phyloP scores from a whole-genome alignment of 2,329 filamentous ascomycete genomes.

The Xylariaceae sp. region DNA sequence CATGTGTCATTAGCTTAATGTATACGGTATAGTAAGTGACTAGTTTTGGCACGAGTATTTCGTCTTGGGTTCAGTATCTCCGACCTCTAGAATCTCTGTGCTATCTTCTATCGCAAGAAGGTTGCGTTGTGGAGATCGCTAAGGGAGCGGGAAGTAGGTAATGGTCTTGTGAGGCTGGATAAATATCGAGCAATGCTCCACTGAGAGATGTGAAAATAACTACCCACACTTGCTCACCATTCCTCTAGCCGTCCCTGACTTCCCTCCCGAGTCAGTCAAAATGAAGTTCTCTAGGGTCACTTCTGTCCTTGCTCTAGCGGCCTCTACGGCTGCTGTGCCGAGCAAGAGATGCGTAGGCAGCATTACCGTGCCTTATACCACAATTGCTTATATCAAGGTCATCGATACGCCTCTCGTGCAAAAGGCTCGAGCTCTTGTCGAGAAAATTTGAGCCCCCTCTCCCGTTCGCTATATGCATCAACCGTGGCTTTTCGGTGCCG shows the following conservation, averaged over 20 bases:
- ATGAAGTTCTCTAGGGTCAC: slow-evolving; percentile 13
- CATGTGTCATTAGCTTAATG: too few species aligned
- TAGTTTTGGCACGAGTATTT: too few species aligned
- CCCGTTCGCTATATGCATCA: slow-evolving; percentile 27
- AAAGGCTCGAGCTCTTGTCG: slow-evolving; percentile 17
- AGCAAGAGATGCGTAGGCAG: slow-evolving; percentile 13
- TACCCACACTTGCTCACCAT: background rate
- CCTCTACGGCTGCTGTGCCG: background rate
- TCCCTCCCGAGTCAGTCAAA: background rate
- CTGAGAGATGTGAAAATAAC: background rate
- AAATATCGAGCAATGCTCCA: background rate
- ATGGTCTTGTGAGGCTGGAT: background rate
- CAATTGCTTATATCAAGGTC: slow-evolving; percentile 29
- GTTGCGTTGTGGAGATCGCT: background rate
- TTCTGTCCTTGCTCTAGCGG: slow-evolving; percentile 13
- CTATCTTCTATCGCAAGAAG: background rate
- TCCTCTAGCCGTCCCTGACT: background rate
- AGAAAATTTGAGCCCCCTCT: slow-evolving; percentile 24
- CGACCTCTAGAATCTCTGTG: too few species aligned
- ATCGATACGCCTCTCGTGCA: slow-evolving; percentile 36
- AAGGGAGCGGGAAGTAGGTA: background rate
- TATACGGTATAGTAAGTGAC: too few species aligned
- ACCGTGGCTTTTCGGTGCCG: slow-evolving; percentile 33
- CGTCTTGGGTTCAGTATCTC: too few species aligned
- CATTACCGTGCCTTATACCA: too few species aligned